Conservation (phyloP, 1,284 basidiomycete species). For the Tremellales sp. region DNA sequence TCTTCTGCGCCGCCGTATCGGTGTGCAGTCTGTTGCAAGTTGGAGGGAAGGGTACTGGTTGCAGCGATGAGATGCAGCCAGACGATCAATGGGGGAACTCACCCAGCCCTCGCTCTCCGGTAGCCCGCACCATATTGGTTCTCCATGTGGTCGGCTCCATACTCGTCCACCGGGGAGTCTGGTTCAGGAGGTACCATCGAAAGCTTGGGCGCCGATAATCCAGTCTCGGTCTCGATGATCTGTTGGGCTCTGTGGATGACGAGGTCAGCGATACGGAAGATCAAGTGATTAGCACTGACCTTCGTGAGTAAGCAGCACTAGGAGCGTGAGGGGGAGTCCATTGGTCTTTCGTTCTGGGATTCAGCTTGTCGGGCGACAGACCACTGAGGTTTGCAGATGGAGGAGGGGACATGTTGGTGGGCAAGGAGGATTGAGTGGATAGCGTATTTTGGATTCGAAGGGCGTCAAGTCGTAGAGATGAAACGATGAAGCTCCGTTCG, state of each 20-base stretch:
- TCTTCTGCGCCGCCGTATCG: slow-evolving; percentile 18
- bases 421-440: no score
- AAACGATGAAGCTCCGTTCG: no score
- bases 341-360: slow-evolving; percentile 15
- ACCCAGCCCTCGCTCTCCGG: slow-evolving; percentile 47
- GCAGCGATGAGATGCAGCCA: slow-evolving; percentile 1
- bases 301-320: slow-evolving; percentile 80
- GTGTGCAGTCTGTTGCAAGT: slow-evolving; percentile 32
- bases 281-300: slow-evolving; percentile 52
- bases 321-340: slow-evolving; percentile 73
- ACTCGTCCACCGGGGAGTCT: no score
- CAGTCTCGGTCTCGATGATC: slow-evolving; percentile 67
- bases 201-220: slow-evolving; percentile 56
- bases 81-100: slow-evolving; percentile 14
- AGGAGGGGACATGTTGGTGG: no score
- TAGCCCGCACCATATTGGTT: slow-evolving; percentile 51
- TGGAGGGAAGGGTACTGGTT: slow-evolving; percentile 44
- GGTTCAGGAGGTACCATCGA: slow-evolving; percentile 70
- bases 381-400: no score
- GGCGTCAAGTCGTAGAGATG: no score
- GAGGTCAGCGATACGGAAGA: slow-evolving; percentile 14
- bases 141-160: slow-evolving; percentile 51
- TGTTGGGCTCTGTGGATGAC: slow-evolving; percentile 66
- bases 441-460: no score
- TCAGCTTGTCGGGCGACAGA: slow-evolving; percentile 12